A percentile compares a stretch with the other conserved stretches of the same genome.
phyloP scores from a whole-genome alignment of 495 filamentous ascomycete genomes.

The Daldinia vernicosa region DNA sequence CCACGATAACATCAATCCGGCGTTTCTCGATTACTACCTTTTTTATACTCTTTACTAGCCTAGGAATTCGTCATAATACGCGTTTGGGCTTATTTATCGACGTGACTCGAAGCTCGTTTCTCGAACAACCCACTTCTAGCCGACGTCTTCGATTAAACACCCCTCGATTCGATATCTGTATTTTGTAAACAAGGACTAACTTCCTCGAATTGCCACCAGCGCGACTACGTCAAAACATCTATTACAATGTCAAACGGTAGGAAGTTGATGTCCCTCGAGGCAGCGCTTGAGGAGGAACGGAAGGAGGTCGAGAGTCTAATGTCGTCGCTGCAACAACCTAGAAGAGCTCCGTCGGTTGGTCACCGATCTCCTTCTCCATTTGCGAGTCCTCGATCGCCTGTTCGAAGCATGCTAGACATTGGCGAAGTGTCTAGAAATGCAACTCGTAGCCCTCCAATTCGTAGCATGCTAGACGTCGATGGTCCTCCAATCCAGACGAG shows the following conservation, averaged over 20 bases:
- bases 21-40: conserved; percentile 28
- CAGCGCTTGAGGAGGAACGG: conserved; percentile 76
- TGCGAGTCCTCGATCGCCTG: conserved; percentile 61
- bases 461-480: conserved; percentile 69
- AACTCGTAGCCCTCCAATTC: conserved; percentile 52
- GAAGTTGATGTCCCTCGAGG: conserved; percentile 70
- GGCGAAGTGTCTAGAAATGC: conserved; percentile 47
- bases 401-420: conserved; percentile 65
- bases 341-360: conserved; percentile 48
- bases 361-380: conserved; percentile 59
- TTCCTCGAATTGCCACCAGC: background rate
- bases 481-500: conserved; percentile 47
- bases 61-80: background rate
- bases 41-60: background rate
- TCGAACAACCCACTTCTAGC: background rate
- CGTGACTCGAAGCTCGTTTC: conserved; percentile 3
- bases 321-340: conserved; percentile 45
- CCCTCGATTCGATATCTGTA: conserved; percentile 4
- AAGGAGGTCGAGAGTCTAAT: conserved; percentile 73
- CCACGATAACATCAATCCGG: conserved; percentile 46
- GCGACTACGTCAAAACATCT: background rate
- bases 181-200: conserved; percentile 11
- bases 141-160: conserved; percentile 7
- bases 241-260: conserved; percentile 31
- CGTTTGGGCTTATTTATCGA: background rate